Conservation (phyloP, 2,329 filamentous ascomycete genomes). For the Alternaria rosae region DNA sequence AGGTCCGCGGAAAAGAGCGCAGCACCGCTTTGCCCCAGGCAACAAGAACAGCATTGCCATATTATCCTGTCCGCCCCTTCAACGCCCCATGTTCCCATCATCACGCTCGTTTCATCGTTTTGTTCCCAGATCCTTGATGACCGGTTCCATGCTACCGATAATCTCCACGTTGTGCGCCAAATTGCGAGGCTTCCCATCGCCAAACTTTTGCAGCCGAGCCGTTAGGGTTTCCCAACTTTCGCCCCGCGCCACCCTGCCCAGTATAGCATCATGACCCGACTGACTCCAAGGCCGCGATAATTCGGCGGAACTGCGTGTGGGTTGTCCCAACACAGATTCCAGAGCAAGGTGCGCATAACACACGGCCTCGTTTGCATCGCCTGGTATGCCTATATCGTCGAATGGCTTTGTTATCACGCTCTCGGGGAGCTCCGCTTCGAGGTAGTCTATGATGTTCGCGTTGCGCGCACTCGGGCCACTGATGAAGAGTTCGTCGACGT, state of each 20-base stretch:
- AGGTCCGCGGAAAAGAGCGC: not conserved
- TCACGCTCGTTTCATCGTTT: not conserved
- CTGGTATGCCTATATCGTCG: slow-evolving; percentile 65
- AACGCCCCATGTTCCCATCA: not conserved
- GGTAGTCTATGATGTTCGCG: slow-evolving; percentile 63
- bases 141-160: slow-evolving; percentile 6
- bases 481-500: slow-evolving; percentile 66
- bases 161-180: slow-evolving; percentile 13
- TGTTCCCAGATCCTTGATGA: slow-evolving; percentile 1
- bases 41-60: not conserved
- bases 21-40: not conserved
- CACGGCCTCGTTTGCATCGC: slow-evolving; percentile 66
- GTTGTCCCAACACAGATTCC: slow-evolving; percentile 54
- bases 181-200: slow-evolving; percentile 14
- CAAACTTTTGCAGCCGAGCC: slow-evolving; percentile 19
- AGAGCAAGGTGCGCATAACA: slow-evolving; percentile 69
- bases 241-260: slow-evolving; percentile 20
- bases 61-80: not conserved
- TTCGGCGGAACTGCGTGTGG: not conserved
- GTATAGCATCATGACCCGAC: slow-evolving; percentile 3
- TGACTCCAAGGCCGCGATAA: not conserved
- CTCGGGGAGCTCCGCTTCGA: slow-evolving; percentile 59
- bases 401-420: slow-evolving; percentile 61
- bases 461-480: slow-evolving; percentile 67
- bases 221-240: slow-evolving; percentile 22